Conservation (phyloP, 176 grass and related monocot genomes). For the Rhynchospora tenuis region DNA sequence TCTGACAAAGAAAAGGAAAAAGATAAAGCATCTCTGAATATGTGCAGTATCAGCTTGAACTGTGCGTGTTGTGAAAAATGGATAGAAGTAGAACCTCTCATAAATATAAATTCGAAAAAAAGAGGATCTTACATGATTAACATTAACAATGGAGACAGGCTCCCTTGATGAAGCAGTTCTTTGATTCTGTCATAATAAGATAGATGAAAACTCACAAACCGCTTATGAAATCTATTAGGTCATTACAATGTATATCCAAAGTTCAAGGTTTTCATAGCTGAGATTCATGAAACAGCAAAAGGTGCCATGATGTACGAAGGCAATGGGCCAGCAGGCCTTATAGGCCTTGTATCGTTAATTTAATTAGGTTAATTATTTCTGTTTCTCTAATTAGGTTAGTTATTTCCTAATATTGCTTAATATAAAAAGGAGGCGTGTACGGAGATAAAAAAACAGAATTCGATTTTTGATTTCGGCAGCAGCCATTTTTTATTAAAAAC, state of each 20-base stretch:
- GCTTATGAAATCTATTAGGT: neutral
- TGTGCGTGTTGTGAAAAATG: neutral
- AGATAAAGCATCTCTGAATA: neutral
- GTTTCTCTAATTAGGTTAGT: no score
- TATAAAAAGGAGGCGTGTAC: no score
- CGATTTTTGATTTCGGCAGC: no score
- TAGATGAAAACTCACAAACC: neutral
- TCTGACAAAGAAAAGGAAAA: neutral
- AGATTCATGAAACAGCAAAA: neutral
- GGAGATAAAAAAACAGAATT: no score
- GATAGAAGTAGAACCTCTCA: neutral
- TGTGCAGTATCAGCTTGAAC: neutral
- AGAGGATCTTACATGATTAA: conserved; percentile 4
- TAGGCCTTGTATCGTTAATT: no score
- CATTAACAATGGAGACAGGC: neutral
- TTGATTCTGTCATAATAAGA: conserved; percentile 5
- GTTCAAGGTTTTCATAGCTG: neutral
- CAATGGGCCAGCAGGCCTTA: no score
- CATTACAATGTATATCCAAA: neutral
- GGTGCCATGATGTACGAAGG: no score
- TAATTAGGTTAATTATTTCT: no score
- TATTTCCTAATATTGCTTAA: no score
- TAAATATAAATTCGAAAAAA: neutral
- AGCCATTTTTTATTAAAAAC: no score
- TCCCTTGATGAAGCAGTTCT: neutral